These are phyloP conservation scores for Leccinum incarnatum DNA, from an alignment of 768 basidiomycete species.

Conservation along the genomic window DNA sequence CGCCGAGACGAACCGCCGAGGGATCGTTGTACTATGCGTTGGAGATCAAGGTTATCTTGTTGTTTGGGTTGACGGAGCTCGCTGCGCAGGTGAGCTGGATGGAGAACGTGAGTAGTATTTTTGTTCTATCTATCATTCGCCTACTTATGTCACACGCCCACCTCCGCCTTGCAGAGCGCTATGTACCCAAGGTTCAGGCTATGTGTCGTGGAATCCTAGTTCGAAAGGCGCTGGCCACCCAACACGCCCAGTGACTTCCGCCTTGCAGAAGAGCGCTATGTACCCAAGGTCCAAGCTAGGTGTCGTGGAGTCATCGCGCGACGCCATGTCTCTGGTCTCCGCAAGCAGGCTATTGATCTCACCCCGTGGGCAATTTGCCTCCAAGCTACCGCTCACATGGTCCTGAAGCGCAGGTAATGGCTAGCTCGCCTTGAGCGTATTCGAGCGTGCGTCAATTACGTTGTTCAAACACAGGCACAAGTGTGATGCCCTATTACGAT, in stretches of 20 bases:
- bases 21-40: conserved; percentile 25
- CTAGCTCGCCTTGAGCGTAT: conserved; percentile 44
- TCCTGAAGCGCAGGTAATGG: conserved; percentile 59
- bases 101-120: conserved; percentile 41
- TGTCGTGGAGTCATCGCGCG: conserved; percentile 61
- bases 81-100: conserved; percentile 51
- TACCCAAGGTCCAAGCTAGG: conserved; percentile 66
- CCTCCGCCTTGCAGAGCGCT: conserved; percentile 62
- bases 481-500: conserved; percentile 99
- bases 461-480: conserved; percentile 77
- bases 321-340: conserved; percentile 39
- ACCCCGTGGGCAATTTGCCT: conserved; percentile 59
- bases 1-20: conserved; percentile 18
- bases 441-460: conserved; percentile 41
- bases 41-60: conserved; percentile 38
- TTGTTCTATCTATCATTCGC: too few species aligned
- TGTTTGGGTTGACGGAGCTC: conserved; percentile 54
- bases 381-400: conserved; percentile 65
- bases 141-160: conserved; percentile 37
- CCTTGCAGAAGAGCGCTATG: conserved; percentile 56
- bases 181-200: conserved; percentile 67
- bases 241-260: conserved; percentile 51
- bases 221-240: conserved; percentile 54
- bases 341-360: conserved; percentile 43
- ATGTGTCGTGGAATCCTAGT: conserved; percentile 52